These are phyloP conservation scores for Lolium multiflorum DNA, from an alignment of 176 grass and related monocot genomes.

Conservation along the genomic window DNA sequence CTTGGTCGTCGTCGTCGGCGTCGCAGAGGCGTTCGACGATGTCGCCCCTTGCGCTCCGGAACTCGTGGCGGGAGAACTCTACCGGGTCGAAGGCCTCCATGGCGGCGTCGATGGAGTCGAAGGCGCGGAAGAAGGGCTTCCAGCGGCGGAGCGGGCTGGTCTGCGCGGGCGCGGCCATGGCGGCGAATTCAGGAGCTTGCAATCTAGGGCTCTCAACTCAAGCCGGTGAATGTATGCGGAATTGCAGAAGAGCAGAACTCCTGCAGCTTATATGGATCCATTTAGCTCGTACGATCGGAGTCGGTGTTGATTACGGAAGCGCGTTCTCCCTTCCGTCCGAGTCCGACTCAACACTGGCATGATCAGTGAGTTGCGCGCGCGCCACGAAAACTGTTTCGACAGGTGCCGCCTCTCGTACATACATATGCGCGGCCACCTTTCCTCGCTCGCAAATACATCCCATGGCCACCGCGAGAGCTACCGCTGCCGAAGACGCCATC, in stretches of 20 bases:
- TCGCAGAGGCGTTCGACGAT: neutral
- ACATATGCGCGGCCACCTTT: too few relatives aligned
- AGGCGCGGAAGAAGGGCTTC: too few relatives aligned
- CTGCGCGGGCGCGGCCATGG: slow-evolving; percentile 7
- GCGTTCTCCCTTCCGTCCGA: neutral
- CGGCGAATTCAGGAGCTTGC: neutral
- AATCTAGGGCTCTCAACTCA: too few relatives aligned
- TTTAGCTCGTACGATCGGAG: neutral
- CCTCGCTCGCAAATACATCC: too few relatives aligned
- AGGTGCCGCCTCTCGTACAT: too few relatives aligned
- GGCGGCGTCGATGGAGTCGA: neutral
- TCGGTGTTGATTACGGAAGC: neutral
- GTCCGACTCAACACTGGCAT: neutral
- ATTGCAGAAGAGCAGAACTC: too few relatives aligned
- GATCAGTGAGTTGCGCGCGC: neutral
- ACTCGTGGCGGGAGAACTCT: neutral
- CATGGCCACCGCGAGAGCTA: too few relatives aligned
- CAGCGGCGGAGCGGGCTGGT: neutral
- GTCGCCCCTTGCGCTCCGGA: neutral
- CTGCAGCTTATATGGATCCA: too few relatives aligned
- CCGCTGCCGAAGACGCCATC: too few relatives aligned
- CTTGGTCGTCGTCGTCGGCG: too few relatives aligned
- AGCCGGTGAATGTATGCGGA: too few relatives aligned
- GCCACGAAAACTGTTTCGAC: neutral
- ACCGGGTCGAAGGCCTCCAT: slow-evolving; percentile 25